phyloP scores from a whole-genome alignment of 192 early-diverging fungal species.

The Nowakowskiella sp. region DNA sequence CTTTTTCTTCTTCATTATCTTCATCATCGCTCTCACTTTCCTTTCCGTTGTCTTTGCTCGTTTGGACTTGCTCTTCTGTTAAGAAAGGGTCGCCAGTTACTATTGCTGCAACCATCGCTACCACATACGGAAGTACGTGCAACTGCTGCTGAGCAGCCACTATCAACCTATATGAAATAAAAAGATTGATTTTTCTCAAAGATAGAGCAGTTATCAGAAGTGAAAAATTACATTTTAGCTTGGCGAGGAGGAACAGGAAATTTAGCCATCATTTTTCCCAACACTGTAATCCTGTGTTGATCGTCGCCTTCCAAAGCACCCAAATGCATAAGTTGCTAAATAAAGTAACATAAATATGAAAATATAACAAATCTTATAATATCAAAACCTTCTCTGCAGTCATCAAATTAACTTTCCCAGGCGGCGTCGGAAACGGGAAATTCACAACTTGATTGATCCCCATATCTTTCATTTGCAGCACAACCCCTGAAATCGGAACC shows the following conservation, averaged over 20 bases:
- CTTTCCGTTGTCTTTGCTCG: slow-evolving; percentile 20
- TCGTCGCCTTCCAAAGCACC: slow-evolving; percentile 58
- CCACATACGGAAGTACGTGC: slow-evolving; percentile 73
- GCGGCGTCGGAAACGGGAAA: slow-evolving; percentile 97
- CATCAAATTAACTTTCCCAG: slow-evolving; percentile 58
- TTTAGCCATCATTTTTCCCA: slow-evolving; percentile 79
- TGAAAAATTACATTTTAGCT: slow-evolving; percentile 63
- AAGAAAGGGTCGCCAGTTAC: slow-evolving; percentile 93
- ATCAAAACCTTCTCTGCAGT: slow-evolving; percentile 60
- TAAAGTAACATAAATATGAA: neutral
- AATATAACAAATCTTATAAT: too few species aligned
- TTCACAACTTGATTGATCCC: slow-evolving; percentile 87
- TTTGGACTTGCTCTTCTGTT: slow-evolving; percentile 38
- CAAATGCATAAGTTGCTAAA: slow-evolving; percentile 59
- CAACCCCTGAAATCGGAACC: slow-evolving; percentile 89
- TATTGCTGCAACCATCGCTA: slow-evolving; percentile 84
- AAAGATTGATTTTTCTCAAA: neutral
- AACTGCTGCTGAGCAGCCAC: slow-evolving; percentile 73
- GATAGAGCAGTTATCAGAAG: slow-evolving; percentile 1
- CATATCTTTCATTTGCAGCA: slow-evolving; percentile 98
- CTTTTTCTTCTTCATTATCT: slow-evolving; percentile 48
- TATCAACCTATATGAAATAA: slow-evolving; percentile 69
- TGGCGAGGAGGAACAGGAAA: slow-evolving; percentile 91
- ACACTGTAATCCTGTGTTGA: slow-evolving; percentile 64
- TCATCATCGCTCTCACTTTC: slow-evolving; percentile 43